Percentiles rank a stretch among this genome's conserved stretches.
Evolutionary conservation across 352 stramenopile genomes (phyloP).

Genomic region (Saprolegnia diclina): DNA sequence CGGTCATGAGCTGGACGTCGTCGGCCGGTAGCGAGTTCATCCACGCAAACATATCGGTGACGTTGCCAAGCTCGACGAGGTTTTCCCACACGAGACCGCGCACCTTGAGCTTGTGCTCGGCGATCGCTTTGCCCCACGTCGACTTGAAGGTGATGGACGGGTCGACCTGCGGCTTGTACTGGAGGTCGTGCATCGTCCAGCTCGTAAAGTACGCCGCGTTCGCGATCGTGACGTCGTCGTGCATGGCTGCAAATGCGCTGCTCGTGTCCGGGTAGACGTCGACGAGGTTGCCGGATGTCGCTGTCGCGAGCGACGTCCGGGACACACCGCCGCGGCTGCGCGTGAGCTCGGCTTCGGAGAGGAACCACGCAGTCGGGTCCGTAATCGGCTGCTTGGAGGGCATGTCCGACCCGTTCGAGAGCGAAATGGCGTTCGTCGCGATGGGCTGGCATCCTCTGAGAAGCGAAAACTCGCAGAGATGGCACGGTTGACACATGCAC

Average conservation of each 20-base stretch:
- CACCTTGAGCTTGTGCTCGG: background rate
- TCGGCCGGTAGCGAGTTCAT: constrained; percentile 3
- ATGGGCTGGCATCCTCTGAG: constrained; percentile 31
- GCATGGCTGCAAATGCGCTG: constrained; percentile 10
- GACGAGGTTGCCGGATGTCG: constrained; percentile 23
- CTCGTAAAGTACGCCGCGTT: constrained; percentile 27
- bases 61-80: constrained; percentile 18
- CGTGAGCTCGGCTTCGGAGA: constrained; percentile 25
- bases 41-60: constrained; percentile 26
- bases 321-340: constrained; percentile 10
- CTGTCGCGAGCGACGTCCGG: constrained; percentile 11
- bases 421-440: constrained; percentile 6
- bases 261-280: background rate
- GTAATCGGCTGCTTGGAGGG: constrained; percentile 23
- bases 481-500: constrained; percentile 41
- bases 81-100: constrained; percentile 1
- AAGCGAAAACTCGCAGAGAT: constrained; percentile 36
- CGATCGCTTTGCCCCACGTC: constrained; percentile 25
- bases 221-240: constrained; percentile 20
- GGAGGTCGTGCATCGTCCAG: constrained; percentile 32
- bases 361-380: constrained; percentile 25
- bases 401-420: constrained; percentile 7
- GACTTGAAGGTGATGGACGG: constrained; percentile 8
- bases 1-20: constrained; percentile 35
- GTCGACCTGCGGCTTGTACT: constrained; percentile 27